Base-by-base conservation (phyloP, 2,329 filamentous ascomycete genomes). In the Neofusicoccum ribis region DNA sequence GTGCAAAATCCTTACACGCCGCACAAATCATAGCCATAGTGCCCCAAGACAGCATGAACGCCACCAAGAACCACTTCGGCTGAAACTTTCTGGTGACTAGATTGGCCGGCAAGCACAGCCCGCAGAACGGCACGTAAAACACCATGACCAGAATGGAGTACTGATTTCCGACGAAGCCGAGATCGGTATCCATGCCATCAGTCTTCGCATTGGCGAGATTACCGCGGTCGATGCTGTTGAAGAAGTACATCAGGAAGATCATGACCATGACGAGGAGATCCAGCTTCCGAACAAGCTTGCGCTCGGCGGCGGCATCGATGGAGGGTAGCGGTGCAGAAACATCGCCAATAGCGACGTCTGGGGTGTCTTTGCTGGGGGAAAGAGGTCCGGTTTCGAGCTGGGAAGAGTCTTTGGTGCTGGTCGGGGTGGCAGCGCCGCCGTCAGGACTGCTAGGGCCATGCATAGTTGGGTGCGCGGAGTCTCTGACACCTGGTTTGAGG, bases 191-290 rank as follows among this genome's bases (percentile, higher is more conserved):
- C 9, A 76, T 62, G 15, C 66, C 69, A 63, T 74, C 73, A 3
- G 72, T 75, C 43, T 76, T 72, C 11, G 72, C 73, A 58, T 76
- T 74, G 23, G 72, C 73, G 2, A 76, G 70, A 52, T 75, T 75
- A n/a, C 69, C 68, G 23, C 72, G 68, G 61, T 74, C 72, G 15
- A 74, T 59, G 63, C 52, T 49, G 44, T 65, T 65, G 20, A 59
- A 58, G 46, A 65, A 65, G 52, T 59, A 65, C 51, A 65, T 65
- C 20, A 65, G 12, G 39, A 65, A 65, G 14, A 59, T 65, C 43
- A 65, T 41, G 43, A 50, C 15, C 63, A 65, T 60, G 9, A 65
- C 46, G 8, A 46, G 46, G 52, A 59, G 39, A 23, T 65, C 63
- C 34, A 65, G 12, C 51, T 65, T 65, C 12, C 5, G 52, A 5